Conservation (phyloP, 1,284 basidiomycete species). For the Gastroboletus turbinatus region DNA sequence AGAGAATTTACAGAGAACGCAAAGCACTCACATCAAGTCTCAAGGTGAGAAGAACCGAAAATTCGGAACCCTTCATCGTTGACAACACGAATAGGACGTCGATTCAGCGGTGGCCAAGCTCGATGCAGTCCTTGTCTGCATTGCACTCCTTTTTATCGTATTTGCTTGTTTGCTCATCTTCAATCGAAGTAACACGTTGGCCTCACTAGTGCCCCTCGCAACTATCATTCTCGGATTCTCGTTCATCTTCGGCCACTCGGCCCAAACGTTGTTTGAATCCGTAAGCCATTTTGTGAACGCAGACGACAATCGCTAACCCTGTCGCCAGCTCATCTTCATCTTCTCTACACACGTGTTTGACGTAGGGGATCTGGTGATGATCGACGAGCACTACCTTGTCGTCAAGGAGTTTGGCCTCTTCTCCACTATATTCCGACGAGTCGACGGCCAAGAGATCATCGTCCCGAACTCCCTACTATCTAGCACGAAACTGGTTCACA, state of each 20-base stretch:
- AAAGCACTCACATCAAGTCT: constrained; percentile 71
- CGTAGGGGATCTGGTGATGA: constrained; percentile 77
- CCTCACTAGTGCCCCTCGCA: constrained; percentile 80
- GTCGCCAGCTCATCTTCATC: constrained; percentile 69
- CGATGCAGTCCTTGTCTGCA: constrained; percentile 67
- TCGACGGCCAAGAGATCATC: constrained; percentile 79
- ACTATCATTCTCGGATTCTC: constrained; percentile 80
- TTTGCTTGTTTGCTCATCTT: constrained; percentile 82
- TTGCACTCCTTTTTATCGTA: constrained; percentile 60
- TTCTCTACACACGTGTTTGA: constrained; percentile 82
- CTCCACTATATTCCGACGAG: constrained; percentile 76
- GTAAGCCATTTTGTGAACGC: constrained; percentile 38
- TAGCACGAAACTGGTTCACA: constrained; percentile 74
- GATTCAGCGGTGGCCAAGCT: constrained; percentile 73
- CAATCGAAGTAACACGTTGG: constrained; percentile 65
- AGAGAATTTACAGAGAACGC: constrained; percentile 79
- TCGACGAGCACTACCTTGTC: constrained; percentile 47
- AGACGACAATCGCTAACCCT: not conserved
- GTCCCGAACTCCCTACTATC: constrained; percentile 81
- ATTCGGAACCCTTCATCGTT: not conserved
- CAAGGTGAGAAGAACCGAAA: constrained; percentile 45
- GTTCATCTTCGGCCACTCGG: constrained; percentile 82
- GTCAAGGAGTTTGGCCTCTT: constrained; percentile 83
- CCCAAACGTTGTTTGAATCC: constrained; percentile 80
- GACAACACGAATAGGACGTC: constrained; percentile 49